Evolutionary conservation across 202 grass and related monocot species (phyloP), one percentile per base, ranked within the genome.

Genomic region (Setaria italica): DNA sequence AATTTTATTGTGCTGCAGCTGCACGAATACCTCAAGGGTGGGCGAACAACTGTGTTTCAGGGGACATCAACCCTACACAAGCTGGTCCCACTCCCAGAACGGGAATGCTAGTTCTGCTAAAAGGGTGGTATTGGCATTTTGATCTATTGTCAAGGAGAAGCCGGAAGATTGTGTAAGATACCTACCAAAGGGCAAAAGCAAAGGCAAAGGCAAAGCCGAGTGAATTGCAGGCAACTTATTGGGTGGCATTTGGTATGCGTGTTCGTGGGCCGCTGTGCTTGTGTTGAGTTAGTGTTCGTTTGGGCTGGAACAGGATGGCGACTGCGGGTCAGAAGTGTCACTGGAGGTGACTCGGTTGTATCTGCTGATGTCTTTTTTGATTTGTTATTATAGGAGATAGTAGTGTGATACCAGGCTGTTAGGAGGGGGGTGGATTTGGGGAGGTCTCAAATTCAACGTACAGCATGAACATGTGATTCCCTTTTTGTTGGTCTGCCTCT

Each of bases 1-100:
- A 79, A 58, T 33, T 39, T 77, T 62, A 62, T 9, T 51, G 5
- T 67, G 6, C 21, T 88, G 71, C 90, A 99, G 96, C 90, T 95
- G 65, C 72, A 57, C 17, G 88, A 92, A 48, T 73, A 89, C 85
- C 89, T 99, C 55, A 99, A 94, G 11, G 93, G 96, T 54, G 90
- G 88, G 32, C 90, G 93, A 20, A 92, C 88, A 51, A 91, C 93
- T 12, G 86, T 95, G 34, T 95, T 99, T 82, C 88, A 94, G 20
- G 93, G 93, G 55, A 92, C 96, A 76, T 99, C 93, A 41, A 88
- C 86, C 66, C 88, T 99, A 51, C 90, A 95, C 85, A 99, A 99
- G 90, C 87, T 69, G 64, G 77, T 99, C 70, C 69, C 67, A 0
- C 73, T 95, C 60, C 73, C 68, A 0, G 16, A 65, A 55, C 20